Percentiles rank a stretch among this genome's conserved stretches.
These are phyloP conservation scores for Anethum foeniculum DNA, from an alignment of 140 eudicot species.

Conservation along the genomic window DNA sequence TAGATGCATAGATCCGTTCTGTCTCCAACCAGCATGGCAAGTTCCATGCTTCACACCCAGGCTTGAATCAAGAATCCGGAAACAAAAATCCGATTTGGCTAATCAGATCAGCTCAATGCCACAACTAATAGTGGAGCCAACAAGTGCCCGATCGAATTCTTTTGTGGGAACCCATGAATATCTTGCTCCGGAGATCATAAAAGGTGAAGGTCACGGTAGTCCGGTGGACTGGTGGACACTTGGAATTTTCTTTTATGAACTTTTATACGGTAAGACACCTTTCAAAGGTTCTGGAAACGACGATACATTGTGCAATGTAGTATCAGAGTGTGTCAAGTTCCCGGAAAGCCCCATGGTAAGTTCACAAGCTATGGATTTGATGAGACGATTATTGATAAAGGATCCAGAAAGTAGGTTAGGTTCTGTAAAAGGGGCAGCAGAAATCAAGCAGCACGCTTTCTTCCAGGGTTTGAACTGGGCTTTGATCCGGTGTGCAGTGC, in stretches of 20 bases:
- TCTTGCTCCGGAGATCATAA: slow-evolving; percentile 89
- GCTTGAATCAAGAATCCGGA: slow-evolving; percentile 34
- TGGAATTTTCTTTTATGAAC: slow-evolving; percentile 75
- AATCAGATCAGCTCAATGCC: slow-evolving; percentile 49
- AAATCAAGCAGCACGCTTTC: slow-evolving; percentile 77
- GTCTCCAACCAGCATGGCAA: slow-evolving; percentile 87
- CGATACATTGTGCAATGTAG: slow-evolving; percentile 65
- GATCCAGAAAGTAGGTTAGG: slow-evolving; percentile 68
- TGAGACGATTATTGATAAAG: slow-evolving; percentile 48
- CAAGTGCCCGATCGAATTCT: slow-evolving; percentile 70
- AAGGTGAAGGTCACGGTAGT: slow-evolving; percentile 94
- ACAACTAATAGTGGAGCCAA: slow-evolving; percentile 79
- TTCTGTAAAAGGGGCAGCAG: slow-evolving; percentile 80
- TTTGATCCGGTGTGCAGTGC: slow-evolving; percentile 68
- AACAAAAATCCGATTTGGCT: slow-evolving; percentile 40
- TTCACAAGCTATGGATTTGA: slow-evolving; percentile 55
- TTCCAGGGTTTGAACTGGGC: slow-evolving; percentile 90
- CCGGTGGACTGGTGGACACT: slow-evolving; percentile 97
- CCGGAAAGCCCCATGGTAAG: slow-evolving; percentile 64
- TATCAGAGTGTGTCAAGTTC: slow-evolving; percentile 42
- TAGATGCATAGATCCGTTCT: slow-evolving; percentile 72
- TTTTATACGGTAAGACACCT: slow-evolving; percentile 80
- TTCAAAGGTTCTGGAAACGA: slow-evolving; percentile 65
- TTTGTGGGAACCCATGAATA: slow-evolving; percentile 94
- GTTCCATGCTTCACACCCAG: slow-evolving; percentile 71